Conservation (phyloP, 2,329 filamentous ascomycete species). For the Gnomoniopsis smithogilvyi region DNA sequence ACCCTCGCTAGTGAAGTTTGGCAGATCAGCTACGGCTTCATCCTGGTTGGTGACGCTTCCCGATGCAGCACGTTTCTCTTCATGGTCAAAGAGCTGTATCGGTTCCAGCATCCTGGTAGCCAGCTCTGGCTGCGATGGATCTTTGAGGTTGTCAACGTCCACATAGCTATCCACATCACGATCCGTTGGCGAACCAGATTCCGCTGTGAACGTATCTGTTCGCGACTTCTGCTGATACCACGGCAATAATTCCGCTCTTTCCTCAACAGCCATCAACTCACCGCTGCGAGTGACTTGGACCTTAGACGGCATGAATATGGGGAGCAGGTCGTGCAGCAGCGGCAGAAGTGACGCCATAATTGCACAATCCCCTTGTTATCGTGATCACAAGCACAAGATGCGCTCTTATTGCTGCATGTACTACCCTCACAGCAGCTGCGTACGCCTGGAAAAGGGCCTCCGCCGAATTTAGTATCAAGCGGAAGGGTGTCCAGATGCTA, state of each 20-base stretch:
- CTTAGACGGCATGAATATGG: conserved; percentile 55
- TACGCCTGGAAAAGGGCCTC: neutral
- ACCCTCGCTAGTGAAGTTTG: neutral
- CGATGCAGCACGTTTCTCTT: neutral
- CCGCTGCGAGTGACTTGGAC: conserved; percentile 52
- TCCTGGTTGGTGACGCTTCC: neutral
- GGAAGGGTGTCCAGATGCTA: neutral
- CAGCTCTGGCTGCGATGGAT: neutral
- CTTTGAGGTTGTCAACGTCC: neutral
- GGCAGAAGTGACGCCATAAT: conserved; percentile 52
- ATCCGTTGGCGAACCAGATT: neutral
- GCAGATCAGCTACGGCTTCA: neutral
- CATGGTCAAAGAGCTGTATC: conserved; percentile 13
- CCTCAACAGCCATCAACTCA: conserved; percentile 4
- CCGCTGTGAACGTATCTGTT: conserved; percentile 21
- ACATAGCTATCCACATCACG: neutral
- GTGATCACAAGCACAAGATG: neutral
- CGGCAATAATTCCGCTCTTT: conserved; percentile 5
- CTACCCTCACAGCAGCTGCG: neutral
- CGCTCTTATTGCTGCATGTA: neutral
- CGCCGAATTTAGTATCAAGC: neutral
- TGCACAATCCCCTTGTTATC: neutral
- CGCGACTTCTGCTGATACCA: conserved; percentile 2
- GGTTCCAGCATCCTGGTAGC: conserved; percentile 33
- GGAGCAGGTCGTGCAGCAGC: conserved; percentile 54